Percentiles rank a stretch among this genome's conserved stretches.
Evolutionary conservation across 352 stramenopile species (phyloP).

Genomic region (Halophytophthora batemanensis): DNA sequence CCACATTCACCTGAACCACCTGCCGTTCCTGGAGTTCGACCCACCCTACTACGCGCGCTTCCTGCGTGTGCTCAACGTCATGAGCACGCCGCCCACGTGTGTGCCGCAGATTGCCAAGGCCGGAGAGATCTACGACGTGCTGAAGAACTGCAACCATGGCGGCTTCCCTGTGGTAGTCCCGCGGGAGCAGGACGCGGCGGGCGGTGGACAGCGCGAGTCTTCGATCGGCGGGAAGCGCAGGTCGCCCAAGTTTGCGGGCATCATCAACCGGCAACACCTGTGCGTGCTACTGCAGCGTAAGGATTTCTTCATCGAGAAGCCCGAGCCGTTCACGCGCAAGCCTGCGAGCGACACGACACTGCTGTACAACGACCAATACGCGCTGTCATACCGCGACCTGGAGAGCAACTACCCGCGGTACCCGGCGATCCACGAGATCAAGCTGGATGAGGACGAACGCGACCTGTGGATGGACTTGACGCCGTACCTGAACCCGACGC

Average conservation of each 20-base stretch:
- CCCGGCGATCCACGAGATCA: constrained; percentile 79
- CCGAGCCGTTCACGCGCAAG: constrained; percentile 70
- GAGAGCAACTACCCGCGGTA: constrained; percentile 79
- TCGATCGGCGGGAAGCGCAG: constrained; percentile 16
- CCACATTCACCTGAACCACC: constrained; percentile 96
- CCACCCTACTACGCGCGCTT: constrained; percentile 81
- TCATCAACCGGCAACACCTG: constrained; percentile 78
- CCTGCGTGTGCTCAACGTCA: constrained; percentile 77
- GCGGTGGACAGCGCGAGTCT: constrained; percentile 20
- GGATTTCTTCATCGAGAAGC: constrained; percentile 82
- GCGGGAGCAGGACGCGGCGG: constrained; percentile 35
- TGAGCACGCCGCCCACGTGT: constrained; percentile 57
- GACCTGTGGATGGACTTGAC: constrained; percentile 93
- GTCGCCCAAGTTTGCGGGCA: constrained; percentile 57
- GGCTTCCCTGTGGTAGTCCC: constrained; percentile 76
- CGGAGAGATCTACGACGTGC: constrained; percentile 76
- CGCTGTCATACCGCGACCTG: constrained; percentile 80
- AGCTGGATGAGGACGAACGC: constrained; percentile 89
- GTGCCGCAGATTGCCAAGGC: constrained; percentile 75
- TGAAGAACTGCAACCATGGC: constrained; percentile 63
- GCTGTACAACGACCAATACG: constrained; percentile 86
- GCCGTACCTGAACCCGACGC: constrained; percentile 97
- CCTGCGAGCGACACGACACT: constrained; percentile 75
- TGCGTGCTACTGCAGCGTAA: constrained; percentile 82
- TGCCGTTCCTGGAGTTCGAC: constrained; percentile 97